Base-by-base conservation (phyloP, 2,329 filamentous ascomycete species). In the Colletotrichum sublineola region DNA sequence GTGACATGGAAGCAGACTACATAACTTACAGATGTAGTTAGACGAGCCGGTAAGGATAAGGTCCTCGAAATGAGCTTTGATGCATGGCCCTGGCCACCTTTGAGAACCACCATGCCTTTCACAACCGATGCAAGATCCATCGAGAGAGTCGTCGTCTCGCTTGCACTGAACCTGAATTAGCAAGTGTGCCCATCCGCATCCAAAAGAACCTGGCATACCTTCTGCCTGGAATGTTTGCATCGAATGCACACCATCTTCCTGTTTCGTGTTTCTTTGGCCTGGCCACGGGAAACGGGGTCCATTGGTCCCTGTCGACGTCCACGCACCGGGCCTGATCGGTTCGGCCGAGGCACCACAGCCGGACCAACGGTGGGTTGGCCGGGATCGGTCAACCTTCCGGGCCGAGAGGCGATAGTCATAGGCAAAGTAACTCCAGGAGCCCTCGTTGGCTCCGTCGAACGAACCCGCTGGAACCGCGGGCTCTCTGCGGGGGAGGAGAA, bases 31-130 rank as follows among this genome's bases (percentile, higher is more conserved):
- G 61, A 85, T 81, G 69, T 84, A 84, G 69, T 85, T 84, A 76
- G 82, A 84, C 5, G 82, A 83, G 52, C 82, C 83, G 52, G 81
- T 82, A 71, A 83, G 81, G 33, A 85, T 81, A 63, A 85, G 82
- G 63, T 80, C 83, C 29, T 82, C 79, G 68, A 85, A 85, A 71
- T 83, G 82, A 38, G 83, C 82, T 40, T 79, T 80, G 9, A 82
- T 81, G 73, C 83, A 85, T 14, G 83, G 82, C 1, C 74, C 74
- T 20, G 67, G 63, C 63, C 73, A 70, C 15, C 67, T 73, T 42
- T 55, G 63, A 8, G 52, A 68, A 14, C n/a, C 38, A 15, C 65
- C 64, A 7, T 67, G 63, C 33, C 42, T 71, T n/a, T 63, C 44
- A 46, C 74, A 75, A 11, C 73, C 64, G 33, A 20, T n/a, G 36